Base-by-base conservation (phyloP, 345 rosid genomes). In the Salix exigua region DNA sequence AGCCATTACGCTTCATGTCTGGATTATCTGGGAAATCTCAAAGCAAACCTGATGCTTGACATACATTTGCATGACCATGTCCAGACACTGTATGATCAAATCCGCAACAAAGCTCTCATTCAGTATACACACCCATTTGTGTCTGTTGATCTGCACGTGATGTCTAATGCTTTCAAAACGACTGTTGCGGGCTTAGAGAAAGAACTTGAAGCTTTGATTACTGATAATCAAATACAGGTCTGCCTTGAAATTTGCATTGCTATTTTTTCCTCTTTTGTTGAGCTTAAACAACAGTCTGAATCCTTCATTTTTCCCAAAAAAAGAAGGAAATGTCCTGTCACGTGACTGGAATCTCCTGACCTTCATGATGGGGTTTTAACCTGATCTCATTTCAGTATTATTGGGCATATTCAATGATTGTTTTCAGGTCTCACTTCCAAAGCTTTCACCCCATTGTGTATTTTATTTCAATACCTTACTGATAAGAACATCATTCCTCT, bases 51-150 rank as follows among this genome's bases (percentile, higher is more conserved):
- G 78, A 44, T 96, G 74, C 89, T 96, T 71, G 99, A 96, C 86
- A 89, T 94, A 77, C 99, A 94, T 88, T 86, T 96, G 82, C 91
- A 92, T 74, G 96, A 91, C 71, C 99, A 96, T 75, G 86, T 96
- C 60, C 92, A 88, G 90, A 83, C 88, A n/a, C 78, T 96, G 33
- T 96, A 96, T 78, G 95, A 90, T 85, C 98, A 88, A 83, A 96
- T 96, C 78, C 92, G 97, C 71, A 93, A 82, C 88, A 94, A 94
- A 81, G 99, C 99, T 67, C 87, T 96, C 53, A 92, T 96, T 78
- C 99, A 94, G 84, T 96, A 96, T 82, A 94, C 99, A n/a, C 92
- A 89, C 73, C 98, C 99, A 66, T 96, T 96, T 81, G 88, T 96
- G 76, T 96, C 99, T 75, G 97, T 96, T 79, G 99, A 96, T 85